Evolutionary conservation across 768 basidiomycete genomes (phyloP).

Genomic region (Trametes coccinea): DNA sequence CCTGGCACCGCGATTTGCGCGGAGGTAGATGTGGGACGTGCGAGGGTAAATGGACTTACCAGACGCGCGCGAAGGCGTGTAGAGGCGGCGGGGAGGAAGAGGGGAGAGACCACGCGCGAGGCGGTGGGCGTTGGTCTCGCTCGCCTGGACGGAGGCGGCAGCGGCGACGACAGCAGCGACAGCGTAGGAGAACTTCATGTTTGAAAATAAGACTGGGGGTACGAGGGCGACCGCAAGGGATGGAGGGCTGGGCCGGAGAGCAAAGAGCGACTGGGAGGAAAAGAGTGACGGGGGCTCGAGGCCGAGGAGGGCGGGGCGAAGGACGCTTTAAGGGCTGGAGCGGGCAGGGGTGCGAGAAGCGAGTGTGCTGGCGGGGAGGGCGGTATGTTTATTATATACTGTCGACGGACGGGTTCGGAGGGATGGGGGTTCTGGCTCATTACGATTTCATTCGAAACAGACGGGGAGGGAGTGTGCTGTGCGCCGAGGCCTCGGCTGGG

Average conservation of each 20-base stretch:
- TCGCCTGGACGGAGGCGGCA: constrained; percentile 17
- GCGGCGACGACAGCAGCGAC: constrained; percentile 16
- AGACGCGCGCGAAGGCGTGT: constrained; percentile 7
- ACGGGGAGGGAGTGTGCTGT: not conserved
- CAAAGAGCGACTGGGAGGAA: constrained; percentile 4
- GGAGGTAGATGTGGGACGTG: not conserved
- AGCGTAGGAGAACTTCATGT: constrained; percentile 22
- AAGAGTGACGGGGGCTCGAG: constrained; percentile 15
- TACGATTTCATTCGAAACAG: constrained; percentile 7
- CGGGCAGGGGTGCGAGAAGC: constrained; percentile 4
- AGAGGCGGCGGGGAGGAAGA: constrained; percentile 13
- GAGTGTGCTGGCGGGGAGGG: not conserved
- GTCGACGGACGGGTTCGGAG: not conserved
- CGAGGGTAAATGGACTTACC: not conserved
- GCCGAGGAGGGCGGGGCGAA: not conserved
- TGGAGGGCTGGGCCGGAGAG: constrained; percentile 3
- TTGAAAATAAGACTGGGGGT: not conserved
- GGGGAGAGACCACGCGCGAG: constrained; percentile 20
- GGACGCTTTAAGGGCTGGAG: constrained; percentile 1
- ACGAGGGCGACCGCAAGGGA: constrained; percentile 10
- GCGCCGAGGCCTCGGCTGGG: constrained; percentile 16
- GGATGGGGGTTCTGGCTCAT: not conserved
- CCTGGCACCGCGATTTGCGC: not conserved
- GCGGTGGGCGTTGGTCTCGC: constrained; percentile 19
- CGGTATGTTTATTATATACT: constrained; percentile 8